Evolutionary conservation across 1,284 basidiomycete genomes (phyloP).

Genomic region (Ustilago shanxiensis): DNA sequence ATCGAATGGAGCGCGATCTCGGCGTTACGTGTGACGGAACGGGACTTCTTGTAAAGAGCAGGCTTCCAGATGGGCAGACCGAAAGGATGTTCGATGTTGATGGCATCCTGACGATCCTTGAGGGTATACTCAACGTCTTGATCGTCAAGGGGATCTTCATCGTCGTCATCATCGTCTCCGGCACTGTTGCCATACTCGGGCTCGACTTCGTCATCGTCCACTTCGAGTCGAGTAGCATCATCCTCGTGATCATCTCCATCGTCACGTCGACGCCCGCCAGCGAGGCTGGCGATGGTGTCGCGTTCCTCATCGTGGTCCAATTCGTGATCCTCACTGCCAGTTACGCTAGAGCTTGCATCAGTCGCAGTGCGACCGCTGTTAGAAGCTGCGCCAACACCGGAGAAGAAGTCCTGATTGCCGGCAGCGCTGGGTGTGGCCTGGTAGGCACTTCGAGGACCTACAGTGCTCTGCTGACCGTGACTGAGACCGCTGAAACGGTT

Average conservation of each 20-base stretch:
- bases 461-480: slow-evolving; percentile 42
- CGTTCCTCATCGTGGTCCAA: slow-evolving; percentile 54
- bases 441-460: slow-evolving; percentile 35
- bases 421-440: slow-evolving; percentile 12
- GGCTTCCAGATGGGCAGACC: slow-evolving; percentile 99
- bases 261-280: slow-evolving; percentile 39
- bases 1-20: slow-evolving; percentile 92
- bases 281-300: slow-evolving; percentile 57
- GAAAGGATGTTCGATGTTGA: slow-evolving; percentile 99
- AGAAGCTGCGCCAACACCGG: slow-evolving; percentile 27
- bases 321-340: slow-evolving; percentile 40
- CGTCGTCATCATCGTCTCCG: slow-evolving; percentile 37
- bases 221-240: slow-evolving; percentile 11
- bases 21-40: slow-evolving; percentile 94
- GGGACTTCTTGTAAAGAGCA: slow-evolving; percentile 96
- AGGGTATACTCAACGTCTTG: slow-evolving; percentile 87
- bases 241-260: slow-evolving; percentile 23
- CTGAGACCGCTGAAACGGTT: slow-evolving; percentile 42
- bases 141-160: slow-evolving; percentile 46
- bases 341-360: slow-evolving; percentile 45
- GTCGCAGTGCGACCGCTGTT: slow-evolving; percentile 29
- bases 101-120: slow-evolving; percentile 93
- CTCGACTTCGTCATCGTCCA: slow-evolving; percentile 28
- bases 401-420: slow-evolving; percentile 47
- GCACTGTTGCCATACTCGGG: slow-evolving; percentile 28